A percentile compares a stretch with the other conserved stretches of the same genome.
phyloP scores from a whole-genome alignment of 2,329 filamentous ascomycete genomes.

The Sclerotiophoma versabilis region DNA sequence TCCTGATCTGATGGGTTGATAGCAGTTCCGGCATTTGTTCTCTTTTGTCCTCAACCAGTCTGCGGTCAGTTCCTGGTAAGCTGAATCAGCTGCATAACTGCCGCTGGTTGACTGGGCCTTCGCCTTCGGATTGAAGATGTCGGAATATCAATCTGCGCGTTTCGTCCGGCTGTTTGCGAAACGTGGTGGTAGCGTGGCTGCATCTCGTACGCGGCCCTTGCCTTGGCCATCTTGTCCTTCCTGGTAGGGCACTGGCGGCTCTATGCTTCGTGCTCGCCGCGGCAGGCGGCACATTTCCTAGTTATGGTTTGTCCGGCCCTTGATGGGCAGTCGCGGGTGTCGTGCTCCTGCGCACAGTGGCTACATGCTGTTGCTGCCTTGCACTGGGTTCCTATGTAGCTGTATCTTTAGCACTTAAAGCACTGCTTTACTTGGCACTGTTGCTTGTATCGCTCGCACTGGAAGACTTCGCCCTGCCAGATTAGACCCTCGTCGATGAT shows the following conservation, averaged over 20 bases:
- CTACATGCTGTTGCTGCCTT: constrained; percentile 26
- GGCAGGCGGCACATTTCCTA: constrained; percentile 23
- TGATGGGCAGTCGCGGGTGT: constrained; percentile 15
- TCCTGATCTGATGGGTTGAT: background rate
- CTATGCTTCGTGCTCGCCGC: constrained; percentile 6
- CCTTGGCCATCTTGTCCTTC: constrained; percentile 10
- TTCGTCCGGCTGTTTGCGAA: background rate
- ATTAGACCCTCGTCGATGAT: constrained; percentile 21
- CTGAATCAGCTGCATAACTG: background rate
- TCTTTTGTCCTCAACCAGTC: no score
- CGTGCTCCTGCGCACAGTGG: constrained; percentile 21
- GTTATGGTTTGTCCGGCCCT: constrained; percentile 9
- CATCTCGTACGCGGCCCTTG: background rate
- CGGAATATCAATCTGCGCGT: background rate
- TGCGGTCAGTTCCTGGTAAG: background rate
- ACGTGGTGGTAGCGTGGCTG: background rate
- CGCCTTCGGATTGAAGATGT: background rate
- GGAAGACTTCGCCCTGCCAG: constrained; percentile 23
- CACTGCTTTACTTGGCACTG: constrained; percentile 22
- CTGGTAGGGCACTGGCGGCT: constrained; percentile 11
- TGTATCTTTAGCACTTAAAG: constrained; percentile 28
- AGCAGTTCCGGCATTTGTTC: no score
- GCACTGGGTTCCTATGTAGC: constrained; percentile 30
- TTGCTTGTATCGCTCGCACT: constrained; percentile 24
- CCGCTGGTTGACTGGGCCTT: background rate